Base-by-base conservation (phyloP, 768 basidiomycete genomes). In the Termitomyces sp. region DNA sequence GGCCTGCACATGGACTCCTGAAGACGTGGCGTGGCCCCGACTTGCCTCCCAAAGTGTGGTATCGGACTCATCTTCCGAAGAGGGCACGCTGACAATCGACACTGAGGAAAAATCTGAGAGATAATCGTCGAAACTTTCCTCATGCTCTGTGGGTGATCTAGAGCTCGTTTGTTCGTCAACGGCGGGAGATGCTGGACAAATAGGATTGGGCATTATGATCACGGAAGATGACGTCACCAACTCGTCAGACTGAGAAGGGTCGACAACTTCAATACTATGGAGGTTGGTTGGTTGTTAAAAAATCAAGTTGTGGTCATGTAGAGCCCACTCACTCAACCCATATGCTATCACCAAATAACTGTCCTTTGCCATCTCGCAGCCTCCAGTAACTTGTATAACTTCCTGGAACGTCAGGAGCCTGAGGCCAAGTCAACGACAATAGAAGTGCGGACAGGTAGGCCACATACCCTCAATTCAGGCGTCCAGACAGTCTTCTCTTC, bases 341-440 rank as follows among this genome's bases (percentile, higher is more conserved):
- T 20, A 93, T 77, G 58, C 81, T 86, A 55, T 86, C 75, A 28
- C 89, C 91, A 65, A 94, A 94, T 48, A 83, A 68, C 44, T 77
- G 77, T 1, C 82, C 83, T 18, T 76, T 65, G 5, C 78, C 81
- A 64, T 89, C 84, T 59, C 73, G 82, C 58, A 94, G 69, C 46
- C 85, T 78, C 89, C 90, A 94, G 65, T 89, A 91, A 53, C 88
- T 82, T 57, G 87, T 81, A 71, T 91, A 92, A 55, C 82, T 79
- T 12, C 90, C 90, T 3, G 88, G 79, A 13, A 69, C 64, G 48
- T 91, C 91, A 12, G 93, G 93, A 14, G 91, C 91, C 83, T 87
- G 50, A 28, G 28, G 12, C 9, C 20, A 58, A 44, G 30, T 57
- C 40, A 18, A 32, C 5, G 40, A 48, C 48, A 48, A 50, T 38